Evolutionary conservation across 2,329 filamentous ascomycete species (phyloP).

Genomic region (Colletotrichum sansevieriae): DNA sequence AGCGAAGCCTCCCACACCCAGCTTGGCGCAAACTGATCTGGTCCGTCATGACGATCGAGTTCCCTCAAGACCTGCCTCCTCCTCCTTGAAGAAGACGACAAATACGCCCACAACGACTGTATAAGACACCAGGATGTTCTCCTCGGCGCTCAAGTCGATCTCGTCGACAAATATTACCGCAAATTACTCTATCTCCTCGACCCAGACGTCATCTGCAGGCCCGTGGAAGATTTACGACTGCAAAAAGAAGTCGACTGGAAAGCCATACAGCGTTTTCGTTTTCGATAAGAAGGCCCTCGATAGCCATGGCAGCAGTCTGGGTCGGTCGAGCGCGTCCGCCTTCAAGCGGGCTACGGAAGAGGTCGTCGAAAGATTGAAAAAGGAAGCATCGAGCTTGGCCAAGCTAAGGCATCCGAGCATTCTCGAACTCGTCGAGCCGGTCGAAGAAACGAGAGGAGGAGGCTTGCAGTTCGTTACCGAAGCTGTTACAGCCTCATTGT

Average conservation of each 20-base stretch:
- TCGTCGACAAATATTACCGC: conserved; percentile 89
- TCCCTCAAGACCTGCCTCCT: conserved; percentile 31
- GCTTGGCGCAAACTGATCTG: conserved; percentile 36
- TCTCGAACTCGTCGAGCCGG: conserved; percentile 91
- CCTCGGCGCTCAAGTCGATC: conserved; percentile 93
- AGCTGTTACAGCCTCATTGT: conserved; percentile 88
- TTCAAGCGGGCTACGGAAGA: conserved; percentile 89
- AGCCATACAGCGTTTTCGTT: conserved; percentile 90
- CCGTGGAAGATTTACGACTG: conserved; percentile 98
- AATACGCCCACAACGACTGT: conserved; percentile 20
- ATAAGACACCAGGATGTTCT: conserved; percentile 74
- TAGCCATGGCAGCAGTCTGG: conserved; percentile 71
- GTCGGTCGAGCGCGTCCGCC: conserved; percentile 73
- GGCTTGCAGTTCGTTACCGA: conserved; percentile 97
- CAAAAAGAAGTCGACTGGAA: conserved; percentile 95
- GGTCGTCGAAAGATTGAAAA: conserved; percentile 89
- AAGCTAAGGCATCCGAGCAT: conserved; percentile 91
- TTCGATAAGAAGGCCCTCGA: conserved; percentile 93
- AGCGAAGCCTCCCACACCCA: conserved; percentile 6
- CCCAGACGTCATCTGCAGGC: conserved; percentile 83
- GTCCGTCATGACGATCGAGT: conserved; percentile 44
- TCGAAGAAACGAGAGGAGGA: conserved; percentile 92
- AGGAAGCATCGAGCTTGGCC: conserved; percentile 90
- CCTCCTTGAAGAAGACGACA: conserved; percentile 38
- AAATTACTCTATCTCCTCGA: conserved; percentile 87